These are phyloP conservation scores for Petasospora rhodanensis DNA, from an alignment of 1,139 yeast genomes.

Conservation along the genomic window DNA sequence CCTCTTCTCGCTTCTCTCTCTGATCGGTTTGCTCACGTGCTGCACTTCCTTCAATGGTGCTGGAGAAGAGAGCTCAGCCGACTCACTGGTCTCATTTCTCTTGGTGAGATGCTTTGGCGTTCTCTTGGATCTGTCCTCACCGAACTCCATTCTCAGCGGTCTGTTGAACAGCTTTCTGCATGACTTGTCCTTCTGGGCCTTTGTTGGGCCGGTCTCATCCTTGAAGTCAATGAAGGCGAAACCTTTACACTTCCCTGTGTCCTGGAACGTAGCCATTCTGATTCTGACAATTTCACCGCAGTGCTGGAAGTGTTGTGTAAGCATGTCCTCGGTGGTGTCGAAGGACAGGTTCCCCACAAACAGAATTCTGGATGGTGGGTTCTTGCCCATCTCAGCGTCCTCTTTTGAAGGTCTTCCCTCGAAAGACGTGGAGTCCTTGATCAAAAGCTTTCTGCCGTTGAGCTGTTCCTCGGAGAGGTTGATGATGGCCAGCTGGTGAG, in stretches of 20 bases:
- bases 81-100: slow-evolving; percentile 5
- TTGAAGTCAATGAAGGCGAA: slow-evolving; percentile 89
- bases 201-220: slow-evolving; percentile 75
- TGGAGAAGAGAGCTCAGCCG: not conserved
- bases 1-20: slow-evolving; percentile 19
- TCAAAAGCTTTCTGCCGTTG: slow-evolving; percentile 81
- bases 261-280: slow-evolving; percentile 97
- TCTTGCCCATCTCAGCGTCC: slow-evolving; percentile 46
- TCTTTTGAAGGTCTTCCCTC: slow-evolving; percentile 83
- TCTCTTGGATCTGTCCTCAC: slow-evolving; percentile 90
- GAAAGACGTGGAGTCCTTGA: slow-evolving; percentile 74
- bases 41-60: slow-evolving; percentile 8
- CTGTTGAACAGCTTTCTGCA: slow-evolving; percentile 69
- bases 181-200: slow-evolving; percentile 70
- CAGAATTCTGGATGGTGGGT: slow-evolving; percentile 84
- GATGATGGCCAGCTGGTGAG: slow-evolving; percentile 62
- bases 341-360: slow-evolving; percentile 93
- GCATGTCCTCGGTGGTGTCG: slow-evolving; percentile 80
- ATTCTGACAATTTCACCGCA: slow-evolving; percentile 74
- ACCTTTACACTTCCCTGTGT: slow-evolving; percentile 93
- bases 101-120: slow-evolving; percentile 39
- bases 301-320: slow-evolving; percentile 72
- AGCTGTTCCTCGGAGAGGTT: slow-evolving; percentile 64
- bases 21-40: slow-evolving; percentile 13
- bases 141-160: slow-evolving; percentile 81